phyloP scores from a whole-genome alignment of 1,139 yeast genomes.

The Candida glucosophila region DNA sequence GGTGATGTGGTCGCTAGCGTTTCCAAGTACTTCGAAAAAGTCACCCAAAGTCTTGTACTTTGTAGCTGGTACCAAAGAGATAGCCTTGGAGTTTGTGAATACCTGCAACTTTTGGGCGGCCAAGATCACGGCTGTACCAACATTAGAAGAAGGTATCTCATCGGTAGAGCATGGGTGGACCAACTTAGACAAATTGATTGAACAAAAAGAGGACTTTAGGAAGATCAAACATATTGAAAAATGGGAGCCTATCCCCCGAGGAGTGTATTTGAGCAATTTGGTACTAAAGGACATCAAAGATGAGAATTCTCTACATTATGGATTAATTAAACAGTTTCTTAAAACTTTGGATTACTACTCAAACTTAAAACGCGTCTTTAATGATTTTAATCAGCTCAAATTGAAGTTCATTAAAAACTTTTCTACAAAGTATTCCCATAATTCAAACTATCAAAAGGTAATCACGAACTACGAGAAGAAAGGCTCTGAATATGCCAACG shows the following conservation, averaged over 20 bases:
- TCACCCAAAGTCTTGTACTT: slow-evolving; percentile 33
- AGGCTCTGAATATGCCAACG: slow-evolving; percentile 34
- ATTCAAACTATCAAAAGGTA: slow-evolving; percentile 29
- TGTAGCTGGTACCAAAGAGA: slow-evolving; percentile 58
- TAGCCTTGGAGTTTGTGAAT: slow-evolving; percentile 64
- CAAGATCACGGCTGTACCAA: slow-evolving; percentile 73
- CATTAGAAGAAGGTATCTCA: slow-evolving; percentile 49
- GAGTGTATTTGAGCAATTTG: slow-evolving; percentile 34
- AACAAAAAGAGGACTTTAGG: slow-evolving; percentile 24
- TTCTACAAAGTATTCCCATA: slow-evolving; percentile 13
- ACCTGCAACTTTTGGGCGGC: slow-evolving; percentile 91
- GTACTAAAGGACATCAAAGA: slow-evolving; percentile 10
- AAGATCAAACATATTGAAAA: slow-evolving; percentile 25
- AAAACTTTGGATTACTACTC: slow-evolving; percentile 37
- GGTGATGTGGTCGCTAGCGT: slow-evolving; percentile 31
- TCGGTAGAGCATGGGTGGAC: slow-evolving; percentile 84
- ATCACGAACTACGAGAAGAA: slow-evolving; percentile 32
- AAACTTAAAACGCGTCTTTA: slow-evolving; percentile 29
- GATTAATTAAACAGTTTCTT: slow-evolving; percentile 40
- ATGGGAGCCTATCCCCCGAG: slow-evolving; percentile 37
- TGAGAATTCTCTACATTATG: slow-evolving; percentile 21
- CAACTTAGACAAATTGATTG: slow-evolving; percentile 29
- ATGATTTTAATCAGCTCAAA: slow-evolving; percentile 25
- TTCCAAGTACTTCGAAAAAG: slow-evolving; percentile 28
- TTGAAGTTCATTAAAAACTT: slow-evolving; percentile 20